These are phyloP conservation scores for Starmerella riodocensis DNA, from an alignment of 805 yeast species.

Conservation along the genomic window DNA sequence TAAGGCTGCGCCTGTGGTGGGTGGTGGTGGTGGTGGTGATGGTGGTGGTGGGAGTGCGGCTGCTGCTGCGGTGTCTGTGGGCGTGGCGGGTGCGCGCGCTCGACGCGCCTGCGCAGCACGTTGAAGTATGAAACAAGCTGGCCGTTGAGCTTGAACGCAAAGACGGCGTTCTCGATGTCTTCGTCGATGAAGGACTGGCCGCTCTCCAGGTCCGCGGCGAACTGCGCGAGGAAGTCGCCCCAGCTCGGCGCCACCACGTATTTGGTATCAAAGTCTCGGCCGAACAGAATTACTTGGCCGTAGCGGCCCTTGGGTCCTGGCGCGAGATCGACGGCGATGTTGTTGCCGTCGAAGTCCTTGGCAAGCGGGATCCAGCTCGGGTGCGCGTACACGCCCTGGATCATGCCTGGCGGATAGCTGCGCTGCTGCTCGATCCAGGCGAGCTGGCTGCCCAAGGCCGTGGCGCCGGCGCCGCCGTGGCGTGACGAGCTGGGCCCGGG, in stretches of 20 bases:
- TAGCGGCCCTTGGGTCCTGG: slow-evolving; percentile 66
- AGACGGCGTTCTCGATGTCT: slow-evolving; percentile 46
- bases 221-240: slow-evolving; percentile 72
- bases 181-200: slow-evolving; percentile 67
- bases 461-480: background rate
- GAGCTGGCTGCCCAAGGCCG: background rate
- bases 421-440: slow-evolving; percentile 38
- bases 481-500: slow-evolving; percentile 1
- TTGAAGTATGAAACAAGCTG: slow-evolving; percentile 58
- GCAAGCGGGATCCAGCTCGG: slow-evolving; percentile 84
- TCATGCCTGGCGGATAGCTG: slow-evolving; percentile 63
- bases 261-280: slow-evolving; percentile 86
- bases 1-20: too few species aligned
- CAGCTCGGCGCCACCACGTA: slow-evolving; percentile 75
- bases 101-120: slow-evolving; percentile 36
- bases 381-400: slow-evolving; percentile 73
- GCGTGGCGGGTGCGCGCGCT: slow-evolving; percentile 16
- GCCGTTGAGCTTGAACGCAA: slow-evolving; percentile 45
- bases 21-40: slow-evolving; percentile 1
- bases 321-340: slow-evolving; percentile 77
- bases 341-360: slow-evolving; percentile 82
- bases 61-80: slow-evolving; percentile 6
- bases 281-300: slow-evolving; percentile 89
- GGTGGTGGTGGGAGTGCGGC: slow-evolving; percentile 4
- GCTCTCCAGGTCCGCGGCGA: slow-evolving; percentile 76